These are phyloP conservation scores for Xanthoconium separans DNA, from an alignment of 1,284 basidiomycete genomes.

Conservation along the genomic window DNA sequence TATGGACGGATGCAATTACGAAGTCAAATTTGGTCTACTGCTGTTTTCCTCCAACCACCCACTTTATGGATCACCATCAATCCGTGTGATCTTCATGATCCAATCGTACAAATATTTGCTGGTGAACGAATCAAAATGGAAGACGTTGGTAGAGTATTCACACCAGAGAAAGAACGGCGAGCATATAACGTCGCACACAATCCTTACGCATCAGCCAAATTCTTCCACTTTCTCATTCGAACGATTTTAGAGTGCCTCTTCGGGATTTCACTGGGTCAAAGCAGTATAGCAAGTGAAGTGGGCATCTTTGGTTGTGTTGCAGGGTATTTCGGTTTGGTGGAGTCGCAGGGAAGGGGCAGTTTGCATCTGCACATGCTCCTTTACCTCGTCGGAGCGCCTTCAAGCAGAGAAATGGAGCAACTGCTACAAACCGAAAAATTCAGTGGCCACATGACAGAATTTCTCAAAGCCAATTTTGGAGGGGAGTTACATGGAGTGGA, in stretches of 20 bases:
- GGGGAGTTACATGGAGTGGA: too few relatives aligned
- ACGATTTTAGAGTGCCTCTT: slow-evolving; percentile 24
- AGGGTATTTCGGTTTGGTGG: slow-evolving; percentile 21
- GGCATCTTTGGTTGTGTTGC: slow-evolving; percentile 18
- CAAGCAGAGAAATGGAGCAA: slow-evolving; percentile 6
- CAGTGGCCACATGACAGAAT: neutral
- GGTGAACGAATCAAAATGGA: slow-evolving; percentile 38
- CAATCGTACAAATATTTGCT: slow-evolving; percentile 34
- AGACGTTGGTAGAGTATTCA: slow-evolving; percentile 16
- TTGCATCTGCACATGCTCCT: slow-evolving; percentile 10
- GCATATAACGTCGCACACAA: slow-evolving; percentile 31
- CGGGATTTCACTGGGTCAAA: slow-evolving; percentile 14
- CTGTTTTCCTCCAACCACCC: neutral
- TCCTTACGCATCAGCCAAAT: slow-evolving; percentile 35
- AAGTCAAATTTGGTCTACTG: slow-evolving; percentile 14
- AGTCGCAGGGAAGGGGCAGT: slow-evolving; percentile 24
- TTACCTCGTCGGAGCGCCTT: slow-evolving; percentile 15
- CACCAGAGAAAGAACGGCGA: slow-evolving; percentile 17
- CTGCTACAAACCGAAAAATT: neutral
- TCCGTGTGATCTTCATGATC: slow-evolving; percentile 33
- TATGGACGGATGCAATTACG: neutral
- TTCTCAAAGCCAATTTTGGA: slow-evolving; percentile 1
- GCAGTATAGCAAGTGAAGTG: slow-evolving; percentile 19
- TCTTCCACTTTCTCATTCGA: slow-evolving; percentile 32
- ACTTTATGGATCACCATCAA: slow-evolving; percentile 29